phyloP scores from a whole-genome alignment of 1,139 yeast genomes.

The Geotrichum macrosporum region DNA sequence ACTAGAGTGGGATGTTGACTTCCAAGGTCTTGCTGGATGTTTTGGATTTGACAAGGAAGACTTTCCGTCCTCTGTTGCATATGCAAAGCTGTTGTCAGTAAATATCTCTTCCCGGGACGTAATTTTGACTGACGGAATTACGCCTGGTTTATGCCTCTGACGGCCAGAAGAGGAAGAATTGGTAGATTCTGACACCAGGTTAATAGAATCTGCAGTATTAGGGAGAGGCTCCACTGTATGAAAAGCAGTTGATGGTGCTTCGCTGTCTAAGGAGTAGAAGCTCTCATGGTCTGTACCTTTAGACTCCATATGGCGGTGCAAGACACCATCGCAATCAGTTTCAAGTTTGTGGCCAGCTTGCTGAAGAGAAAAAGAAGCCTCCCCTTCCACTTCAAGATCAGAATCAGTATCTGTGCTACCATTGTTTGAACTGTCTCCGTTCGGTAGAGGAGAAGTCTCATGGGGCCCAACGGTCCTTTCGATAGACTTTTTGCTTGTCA shows the following conservation, averaged over 20 bases:
- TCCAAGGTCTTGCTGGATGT: neutral
- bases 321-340: neutral
- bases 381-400: no score
- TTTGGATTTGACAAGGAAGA: neutral
- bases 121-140: slow-evolving; percentile 7
- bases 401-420: no score
- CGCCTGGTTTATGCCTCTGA: slow-evolving; percentile 3
- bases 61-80: slow-evolving; percentile 6
- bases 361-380: no score
- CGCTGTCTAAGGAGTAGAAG: neutral
- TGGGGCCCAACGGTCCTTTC: no score
- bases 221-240: slow-evolving; percentile 3
- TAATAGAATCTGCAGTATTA: no score
- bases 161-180: neutral
- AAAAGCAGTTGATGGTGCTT: slow-evolving; percentile 4
- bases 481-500: no score
- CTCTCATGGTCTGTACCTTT: neutral
- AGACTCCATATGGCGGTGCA: neutral
- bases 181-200: neutral
- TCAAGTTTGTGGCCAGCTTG: no score
- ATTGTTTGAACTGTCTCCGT: no score
- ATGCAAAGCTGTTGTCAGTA: slow-evolving; percentile 2
- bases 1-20: neutral
- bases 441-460: no score
- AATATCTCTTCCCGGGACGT: slow-evolving; percentile 8